Conservation (phyloP, 306 rosid genomes). For the Acacia melanoxylon region DNA sequence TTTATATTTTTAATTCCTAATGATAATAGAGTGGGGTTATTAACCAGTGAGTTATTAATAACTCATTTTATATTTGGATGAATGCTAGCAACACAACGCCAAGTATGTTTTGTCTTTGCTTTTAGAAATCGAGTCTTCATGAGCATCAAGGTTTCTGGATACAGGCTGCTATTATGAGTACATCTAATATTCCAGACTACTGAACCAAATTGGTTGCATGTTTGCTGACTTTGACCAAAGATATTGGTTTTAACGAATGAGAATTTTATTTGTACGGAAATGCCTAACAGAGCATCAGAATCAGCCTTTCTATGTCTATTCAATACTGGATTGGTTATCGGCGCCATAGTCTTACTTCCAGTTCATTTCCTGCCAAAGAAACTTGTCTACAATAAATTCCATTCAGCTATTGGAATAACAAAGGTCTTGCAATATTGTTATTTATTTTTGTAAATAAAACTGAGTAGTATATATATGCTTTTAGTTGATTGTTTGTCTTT, state of each 20-base stretch:
- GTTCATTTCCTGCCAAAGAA: conserved; percentile 76
- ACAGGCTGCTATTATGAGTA: background rate
- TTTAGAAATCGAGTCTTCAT: background rate
- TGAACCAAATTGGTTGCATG: background rate
- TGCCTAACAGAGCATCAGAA: conserved; percentile 59
- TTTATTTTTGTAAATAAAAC: background rate
- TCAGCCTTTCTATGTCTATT: conserved; percentile 56
- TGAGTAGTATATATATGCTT: background rate
- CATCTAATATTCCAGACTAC: background rate
- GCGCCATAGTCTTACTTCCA: conserved; percentile 68
- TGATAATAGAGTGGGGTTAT: too few relatives aligned
- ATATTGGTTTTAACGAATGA: conserved; percentile 29
- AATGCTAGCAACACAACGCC: background rate
- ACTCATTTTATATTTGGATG: too few relatives aligned
- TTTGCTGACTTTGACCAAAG: background rate
- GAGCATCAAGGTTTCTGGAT: background rate
- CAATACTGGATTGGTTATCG: conserved; percentile 61
- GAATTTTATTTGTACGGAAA: conserved; percentile 49
- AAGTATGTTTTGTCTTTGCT: background rate
- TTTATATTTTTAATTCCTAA: too few relatives aligned
- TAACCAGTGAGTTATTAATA: too few relatives aligned
- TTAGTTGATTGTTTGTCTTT: conserved; percentile 12
- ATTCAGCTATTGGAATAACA: conserved; percentile 70
- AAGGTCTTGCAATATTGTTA: conserved; percentile 46
- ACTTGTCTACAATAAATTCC: conserved; percentile 74